Conservation (phyloP, 148 eudicot species). For the Camellia lanceoleosa region DNA sequence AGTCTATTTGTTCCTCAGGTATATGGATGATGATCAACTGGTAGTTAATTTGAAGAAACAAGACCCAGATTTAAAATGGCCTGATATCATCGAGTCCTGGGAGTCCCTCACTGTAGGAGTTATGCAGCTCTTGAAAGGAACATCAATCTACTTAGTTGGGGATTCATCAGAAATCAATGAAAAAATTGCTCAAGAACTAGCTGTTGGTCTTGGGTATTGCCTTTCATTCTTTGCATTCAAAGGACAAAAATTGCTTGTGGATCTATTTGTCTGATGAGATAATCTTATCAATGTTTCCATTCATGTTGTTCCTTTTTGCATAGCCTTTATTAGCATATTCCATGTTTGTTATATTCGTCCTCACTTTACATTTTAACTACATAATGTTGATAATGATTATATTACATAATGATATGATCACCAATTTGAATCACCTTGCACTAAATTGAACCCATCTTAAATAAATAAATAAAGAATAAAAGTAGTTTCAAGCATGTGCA, state of each 20-base stretch:
- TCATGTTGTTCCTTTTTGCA: not conserved
- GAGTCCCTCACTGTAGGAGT: slow-evolving; percentile 79
- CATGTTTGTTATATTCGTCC: not conserved
- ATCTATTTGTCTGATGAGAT: not conserved
- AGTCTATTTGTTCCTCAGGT: slow-evolving; percentile 43
- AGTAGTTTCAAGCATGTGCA: not conserved
- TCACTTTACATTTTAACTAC: not conserved
- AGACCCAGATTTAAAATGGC: slow-evolving; percentile 86
- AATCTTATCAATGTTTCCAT: not conserved
- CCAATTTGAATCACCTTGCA: slow-evolving; percentile 2
- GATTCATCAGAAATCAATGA: slow-evolving; percentile 77
- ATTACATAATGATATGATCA: not conserved
- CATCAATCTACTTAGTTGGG: slow-evolving; percentile 77
- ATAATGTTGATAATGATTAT: not conserved
- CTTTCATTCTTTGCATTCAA: not conserved
- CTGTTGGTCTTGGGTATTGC: slow-evolving; percentile 75
- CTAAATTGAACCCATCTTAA: not conserved
- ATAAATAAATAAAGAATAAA: not conserved
- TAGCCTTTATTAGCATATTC: not conserved
- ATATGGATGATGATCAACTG: slow-evolving; percentile 73
- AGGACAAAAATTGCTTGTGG: not conserved
- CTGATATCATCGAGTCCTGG: slow-evolving; percentile 87
- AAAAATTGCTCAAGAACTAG: slow-evolving; percentile 77
- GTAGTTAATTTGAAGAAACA: slow-evolving; percentile 85
- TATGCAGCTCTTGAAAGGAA: slow-evolving; percentile 71